Conservation (phyloP, 805 yeast species). For the Saccharomycopsis vini region DNA sequence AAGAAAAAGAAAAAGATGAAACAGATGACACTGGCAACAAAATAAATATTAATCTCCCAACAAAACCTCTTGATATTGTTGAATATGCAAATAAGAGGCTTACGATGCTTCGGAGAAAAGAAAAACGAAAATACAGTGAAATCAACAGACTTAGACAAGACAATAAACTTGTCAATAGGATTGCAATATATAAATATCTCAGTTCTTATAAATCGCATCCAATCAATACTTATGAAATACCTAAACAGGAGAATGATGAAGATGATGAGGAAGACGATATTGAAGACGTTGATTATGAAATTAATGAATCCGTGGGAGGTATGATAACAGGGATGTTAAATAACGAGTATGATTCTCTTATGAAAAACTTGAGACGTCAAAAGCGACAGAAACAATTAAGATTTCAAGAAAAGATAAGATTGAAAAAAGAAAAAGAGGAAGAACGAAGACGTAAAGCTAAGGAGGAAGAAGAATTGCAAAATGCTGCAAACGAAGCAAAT, state of each 20-base stretch:
- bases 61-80: slow-evolving; percentile 42
- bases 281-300: background rate
- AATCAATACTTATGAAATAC: background rate
- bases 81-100: slow-evolving; percentile 46
- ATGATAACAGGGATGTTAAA: slow-evolving; percentile 5
- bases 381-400: slow-evolving; percentile 7
- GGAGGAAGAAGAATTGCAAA: background rate
- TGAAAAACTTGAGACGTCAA: slow-evolving; percentile 4
- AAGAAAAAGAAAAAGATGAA: background rate
- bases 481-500: background rate
- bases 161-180: slow-evolving; percentile 2
- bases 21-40: background rate
- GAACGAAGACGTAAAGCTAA: slow-evolving; percentile 1
- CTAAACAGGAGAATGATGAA: background rate
- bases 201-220: slow-evolving; percentile 9
- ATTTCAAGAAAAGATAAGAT: background rate
- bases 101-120: slow-evolving; percentile 29
- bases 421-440: slow-evolving; percentile 7
- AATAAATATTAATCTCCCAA: slow-evolving; percentile 16
- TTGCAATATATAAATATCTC: slow-evolving; percentile 11
- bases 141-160: slow-evolving; percentile 6
- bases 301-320: slow-evolving; percentile 9
- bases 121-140: background rate
- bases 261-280: background rate
- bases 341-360: slow-evolving; percentile 6